Evolutionary conservation across 2,329 filamentous ascomycete genomes (phyloP).

Genomic region (Macrophomina phaseolina): DNA sequence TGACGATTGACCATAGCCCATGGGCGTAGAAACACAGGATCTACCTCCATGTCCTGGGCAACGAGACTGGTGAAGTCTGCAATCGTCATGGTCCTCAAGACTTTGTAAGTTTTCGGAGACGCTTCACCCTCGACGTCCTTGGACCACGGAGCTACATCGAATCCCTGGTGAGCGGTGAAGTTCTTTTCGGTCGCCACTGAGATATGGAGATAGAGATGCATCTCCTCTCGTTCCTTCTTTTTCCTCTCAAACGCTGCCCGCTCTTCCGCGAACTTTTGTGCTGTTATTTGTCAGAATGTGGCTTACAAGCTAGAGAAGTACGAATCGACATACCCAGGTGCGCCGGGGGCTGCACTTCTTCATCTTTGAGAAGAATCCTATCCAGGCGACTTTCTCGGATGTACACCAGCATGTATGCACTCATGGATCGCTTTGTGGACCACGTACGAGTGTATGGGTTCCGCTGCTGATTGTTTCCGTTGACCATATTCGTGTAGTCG

Average conservation of each 20-base stretch:
- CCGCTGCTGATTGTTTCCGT: constrained; percentile 62
- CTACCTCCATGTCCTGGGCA: constrained; percentile 70
- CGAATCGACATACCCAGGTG: constrained; percentile 71
- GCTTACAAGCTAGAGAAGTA: neutral
- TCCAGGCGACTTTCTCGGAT: constrained; percentile 87
- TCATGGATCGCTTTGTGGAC: constrained; percentile 74
- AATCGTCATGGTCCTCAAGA: constrained; percentile 77
- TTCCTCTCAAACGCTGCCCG: constrained; percentile 74
- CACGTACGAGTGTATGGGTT: constrained; percentile 69
- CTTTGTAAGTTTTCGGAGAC: constrained; percentile 72
- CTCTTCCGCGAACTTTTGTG: constrained; percentile 81
- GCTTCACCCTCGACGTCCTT: constrained; percentile 70
- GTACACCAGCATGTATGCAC: constrained; percentile 99
- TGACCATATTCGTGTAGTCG: constrained; percentile 68
- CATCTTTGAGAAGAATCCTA: constrained; percentile 76
- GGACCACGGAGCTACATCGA: constrained; percentile 70
- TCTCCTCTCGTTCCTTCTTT: constrained; percentile 89
- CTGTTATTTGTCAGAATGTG: constrained; percentile 48
- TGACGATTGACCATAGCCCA: constrained; percentile 99
- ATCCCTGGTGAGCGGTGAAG: constrained; percentile 80
- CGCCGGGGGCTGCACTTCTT: constrained; percentile 76
- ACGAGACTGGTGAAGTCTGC: constrained; percentile 74
- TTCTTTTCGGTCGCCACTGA: constrained; percentile 82
- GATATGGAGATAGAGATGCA: constrained; percentile 87
- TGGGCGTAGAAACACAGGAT: constrained; percentile 74